Conservation (phyloP, 176 grass and related monocot genomes). For the Themeda triandra region DNA sequence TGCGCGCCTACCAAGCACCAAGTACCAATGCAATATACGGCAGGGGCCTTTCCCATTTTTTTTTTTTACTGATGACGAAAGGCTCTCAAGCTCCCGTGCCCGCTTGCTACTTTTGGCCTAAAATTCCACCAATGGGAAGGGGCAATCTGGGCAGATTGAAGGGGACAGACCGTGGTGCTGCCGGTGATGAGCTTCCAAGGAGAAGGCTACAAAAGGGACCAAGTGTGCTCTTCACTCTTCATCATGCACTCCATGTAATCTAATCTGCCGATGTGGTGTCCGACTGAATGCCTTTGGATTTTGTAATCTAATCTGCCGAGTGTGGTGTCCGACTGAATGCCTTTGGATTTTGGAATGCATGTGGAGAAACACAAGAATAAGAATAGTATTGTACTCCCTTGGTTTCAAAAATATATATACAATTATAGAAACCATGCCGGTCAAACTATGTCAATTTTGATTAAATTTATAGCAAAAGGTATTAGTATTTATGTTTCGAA, state of each 20-base stretch:
- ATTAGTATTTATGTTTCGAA: too few relatives aligned
- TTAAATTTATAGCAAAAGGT: too few relatives aligned
- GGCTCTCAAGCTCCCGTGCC: background rate
- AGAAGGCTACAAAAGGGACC: background rate
- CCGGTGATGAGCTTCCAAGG: slow-evolving; percentile 9
- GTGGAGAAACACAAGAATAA: background rate
- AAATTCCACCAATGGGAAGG: slow-evolving; percentile 15
- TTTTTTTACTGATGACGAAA: background rate
- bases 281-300: background rate
- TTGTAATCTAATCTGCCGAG: too few relatives aligned
- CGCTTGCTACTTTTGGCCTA: background rate
- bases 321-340: background rate
- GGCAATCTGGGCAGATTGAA: background rate
- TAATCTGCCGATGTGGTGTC: too few relatives aligned
- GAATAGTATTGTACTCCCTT: too few relatives aligned
- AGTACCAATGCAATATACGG: slow-evolving; percentile 2
- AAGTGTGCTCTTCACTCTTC: background rate
- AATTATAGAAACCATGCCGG: too few relatives aligned
- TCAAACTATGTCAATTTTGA: too few relatives aligned
- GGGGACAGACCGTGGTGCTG: background rate
- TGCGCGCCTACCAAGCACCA: background rate
- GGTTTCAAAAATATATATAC: too few relatives aligned
- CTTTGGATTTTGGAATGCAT: background rate
- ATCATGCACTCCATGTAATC: too few relatives aligned
- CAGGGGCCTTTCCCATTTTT: background rate